Evolutionary conservation across 1,284 basidiomycete species (phyloP).

Genomic region (Trichosporon faecale): DNA sequence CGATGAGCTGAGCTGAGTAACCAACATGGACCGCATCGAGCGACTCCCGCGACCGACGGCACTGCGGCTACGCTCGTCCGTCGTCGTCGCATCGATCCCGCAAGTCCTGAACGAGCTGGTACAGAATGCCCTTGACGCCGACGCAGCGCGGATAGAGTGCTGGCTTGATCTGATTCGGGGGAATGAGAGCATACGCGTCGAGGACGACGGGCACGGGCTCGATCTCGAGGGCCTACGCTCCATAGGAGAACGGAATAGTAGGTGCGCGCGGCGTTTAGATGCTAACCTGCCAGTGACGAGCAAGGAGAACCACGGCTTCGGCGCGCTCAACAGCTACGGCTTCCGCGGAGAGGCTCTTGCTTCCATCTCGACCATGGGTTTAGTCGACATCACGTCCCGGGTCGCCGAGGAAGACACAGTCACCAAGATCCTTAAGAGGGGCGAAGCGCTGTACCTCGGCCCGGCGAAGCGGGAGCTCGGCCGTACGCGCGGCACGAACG

Average conservation of each 20-base stretch:
- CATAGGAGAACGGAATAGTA: slow-evolving; percentile 66
- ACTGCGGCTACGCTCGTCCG: slow-evolving; percentile 64
- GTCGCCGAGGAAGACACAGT: slow-evolving; percentile 62
- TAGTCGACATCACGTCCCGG: slow-evolving; percentile 65
- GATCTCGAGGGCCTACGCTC: slow-evolving; percentile 58
- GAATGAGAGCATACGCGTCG: slow-evolving; percentile 63
- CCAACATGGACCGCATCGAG: slow-evolving; percentile 13
- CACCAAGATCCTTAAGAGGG: slow-evolving; percentile 66
- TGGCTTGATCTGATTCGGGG: slow-evolving; percentile 60
- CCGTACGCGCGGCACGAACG: slow-evolving; percentile 66
- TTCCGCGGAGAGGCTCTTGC: slow-evolving; percentile 87
- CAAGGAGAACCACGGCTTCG: slow-evolving; percentile 25
- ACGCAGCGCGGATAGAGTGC: slow-evolving; percentile 44
- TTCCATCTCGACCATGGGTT: slow-evolving; percentile 68
- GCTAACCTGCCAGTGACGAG: slow-evolving; percentile 17
- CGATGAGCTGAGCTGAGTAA: not conserved
- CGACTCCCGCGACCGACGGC: slow-evolving; percentile 18
- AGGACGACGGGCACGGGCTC: slow-evolving; percentile 78
- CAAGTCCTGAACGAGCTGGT: slow-evolving; percentile 75
- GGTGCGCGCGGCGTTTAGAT: too few species aligned
- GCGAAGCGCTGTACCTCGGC: slow-evolving; percentile 22
- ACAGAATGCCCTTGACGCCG: slow-evolving; percentile 68
- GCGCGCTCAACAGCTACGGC: slow-evolving; percentile 62
- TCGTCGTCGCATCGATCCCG: slow-evolving; percentile 74
- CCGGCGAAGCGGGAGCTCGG: slow-evolving; percentile 59